Conservation (phyloP, 2,329 filamentous ascomycete species). For the Aspergillus ochraceus region DNA sequence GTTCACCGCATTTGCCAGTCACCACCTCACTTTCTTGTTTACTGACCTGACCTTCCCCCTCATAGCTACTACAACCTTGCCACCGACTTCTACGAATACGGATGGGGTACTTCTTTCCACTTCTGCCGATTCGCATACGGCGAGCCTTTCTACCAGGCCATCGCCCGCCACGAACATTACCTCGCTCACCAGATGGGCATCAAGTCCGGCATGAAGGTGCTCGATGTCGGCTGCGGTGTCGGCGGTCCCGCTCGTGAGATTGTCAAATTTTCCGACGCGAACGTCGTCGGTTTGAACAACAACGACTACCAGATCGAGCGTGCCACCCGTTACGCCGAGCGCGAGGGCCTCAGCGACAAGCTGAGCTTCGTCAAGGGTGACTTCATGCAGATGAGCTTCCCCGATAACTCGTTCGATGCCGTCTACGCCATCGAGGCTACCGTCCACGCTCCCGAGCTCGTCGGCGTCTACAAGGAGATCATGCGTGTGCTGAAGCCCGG, state of each 20-base stretch:
- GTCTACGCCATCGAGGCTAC: conserved; percentile 98
- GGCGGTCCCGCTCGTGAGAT: conserved; percentile 95
- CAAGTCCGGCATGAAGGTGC: conserved; percentile 80
- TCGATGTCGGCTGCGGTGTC: conserved; percentile 96
- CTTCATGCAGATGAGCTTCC: conserved; percentile 99
- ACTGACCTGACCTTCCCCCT: neutral
- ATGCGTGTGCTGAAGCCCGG: conserved; percentile 94
- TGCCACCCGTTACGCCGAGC: conserved; percentile 78
- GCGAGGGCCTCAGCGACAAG: conserved; percentile 78
- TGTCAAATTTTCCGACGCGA: conserved; percentile 87
- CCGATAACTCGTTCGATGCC: conserved; percentile 87
- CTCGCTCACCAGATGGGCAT: conserved; percentile 87
- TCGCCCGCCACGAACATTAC: conserved; percentile 97
- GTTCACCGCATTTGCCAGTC: conserved; percentile 33
- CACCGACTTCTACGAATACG: conserved; percentile 96
- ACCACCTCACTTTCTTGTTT: conserved; percentile 1
- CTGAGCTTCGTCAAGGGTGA: conserved; percentile 89
- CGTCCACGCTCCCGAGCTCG: conserved; percentile 85
- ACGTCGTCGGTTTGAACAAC: conserved; percentile 94
- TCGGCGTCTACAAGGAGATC: conserved; percentile 92
- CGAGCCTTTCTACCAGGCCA: conserved; percentile 86
- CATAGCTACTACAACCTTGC: conserved; percentile 90
- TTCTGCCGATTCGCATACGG: conserved; percentile 90
- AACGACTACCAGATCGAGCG: conserved; percentile 99
- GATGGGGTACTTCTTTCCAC: conserved; percentile 95